A percentile compares a stretch with the other conserved stretches of the same genome.
phyloP scores from a whole-genome alignment of 805 yeast genomes.

The Debaryomyces prosopidis region DNA sequence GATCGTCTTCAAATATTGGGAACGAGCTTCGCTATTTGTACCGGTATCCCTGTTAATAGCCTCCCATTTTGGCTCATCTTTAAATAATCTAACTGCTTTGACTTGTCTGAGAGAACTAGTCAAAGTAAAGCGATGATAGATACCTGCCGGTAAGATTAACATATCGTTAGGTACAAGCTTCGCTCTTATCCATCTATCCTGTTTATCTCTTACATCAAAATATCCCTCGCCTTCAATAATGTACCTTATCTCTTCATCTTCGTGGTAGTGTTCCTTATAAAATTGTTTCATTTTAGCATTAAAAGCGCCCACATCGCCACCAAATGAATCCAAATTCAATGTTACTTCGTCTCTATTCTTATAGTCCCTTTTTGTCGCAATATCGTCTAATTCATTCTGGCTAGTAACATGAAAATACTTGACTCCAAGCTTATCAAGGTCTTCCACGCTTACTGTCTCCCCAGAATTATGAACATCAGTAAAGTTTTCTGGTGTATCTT shows the following conservation, averaged over 20 bases:
- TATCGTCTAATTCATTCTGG: slow-evolving; percentile 55
- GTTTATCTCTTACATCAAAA: slow-evolving; percentile 76
- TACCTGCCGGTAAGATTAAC: slow-evolving; percentile 83
- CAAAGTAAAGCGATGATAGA: slow-evolving; percentile 89
- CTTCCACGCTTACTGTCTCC: slow-evolving; percentile 45
- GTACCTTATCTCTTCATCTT: slow-evolving; percentile 95
- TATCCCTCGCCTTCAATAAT: slow-evolving; percentile 87
- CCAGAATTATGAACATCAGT: slow-evolving; percentile 78
- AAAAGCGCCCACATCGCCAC: slow-evolving; percentile 55
- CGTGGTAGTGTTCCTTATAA: slow-evolving; percentile 87
- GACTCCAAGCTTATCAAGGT: slow-evolving; percentile 65
- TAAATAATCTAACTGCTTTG: slow-evolving; percentile 78
- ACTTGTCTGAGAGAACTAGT: slow-evolving; percentile 57
- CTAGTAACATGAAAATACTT: slow-evolving; percentile 54
- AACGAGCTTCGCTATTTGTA: slow-evolving; percentile 33
- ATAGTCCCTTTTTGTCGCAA: slow-evolving; percentile 73
- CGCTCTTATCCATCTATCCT: slow-evolving; percentile 75
- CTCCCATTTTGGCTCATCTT: slow-evolving; percentile 96
- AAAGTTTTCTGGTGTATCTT: slow-evolving; percentile 53
- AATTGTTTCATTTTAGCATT: slow-evolving; percentile 66
- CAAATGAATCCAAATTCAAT: slow-evolving; percentile 60
- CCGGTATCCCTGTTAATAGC: slow-evolving; percentile 69
- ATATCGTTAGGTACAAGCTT: slow-evolving; percentile 65
- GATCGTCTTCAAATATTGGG: slow-evolving; percentile 31
- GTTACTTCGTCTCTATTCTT: slow-evolving; percentile 75